Evolutionary conservation across 192 early-diverging fungal genomes (phyloP), one percentile per base, ranked within the genome.

Genomic region (Rhizoclosmatium sp.): DNA sequence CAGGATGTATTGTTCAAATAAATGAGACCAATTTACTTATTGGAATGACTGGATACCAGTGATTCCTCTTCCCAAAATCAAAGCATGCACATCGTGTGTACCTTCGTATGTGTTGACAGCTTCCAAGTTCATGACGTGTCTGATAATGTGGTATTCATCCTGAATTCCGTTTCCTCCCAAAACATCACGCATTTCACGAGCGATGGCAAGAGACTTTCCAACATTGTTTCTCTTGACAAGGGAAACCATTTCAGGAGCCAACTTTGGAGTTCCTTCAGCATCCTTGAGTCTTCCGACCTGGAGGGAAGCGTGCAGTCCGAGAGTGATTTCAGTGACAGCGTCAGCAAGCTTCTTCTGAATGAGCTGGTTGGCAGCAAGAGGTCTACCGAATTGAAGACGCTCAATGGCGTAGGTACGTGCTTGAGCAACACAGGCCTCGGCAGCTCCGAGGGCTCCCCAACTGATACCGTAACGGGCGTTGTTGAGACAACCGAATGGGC

Each of bases 311-410:
- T 96, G 94, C 48, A 96, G 87, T 16, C 92, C 97, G 46, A 99
- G 79, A 9, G 94, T 89, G 75, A 99, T 97, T 83, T 99, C 97
- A 21, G 95, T 93, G 79, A 95, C 90, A 44, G 95, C 95, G 87
- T 94, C 93, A 2, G 97, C 97, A 83, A 99, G 81, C 87, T 99
- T 99, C 84, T 96, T 96, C 81, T 99, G 97, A 51, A 97, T 94
- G 48, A 99, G 87, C 85, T 99, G 97, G 90, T 94, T 95, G 19
- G 92, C 85, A 2, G 95, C 95, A 76, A 99, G 86, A 23, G 97
- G 97, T 2, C 91, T 90, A 56, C 94, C 94, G 82, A 99, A 99
- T 86, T 99, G 97, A 82, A 92, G 91, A 71, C 85, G 75, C 23
- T 96, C 89, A 66, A 98, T 80, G 4, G 95, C 93, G 78, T 99